Evolutionary conservation across 1,284 basidiomycete genomes (phyloP), one percentile per base, ranked within the genome.

Genomic region (Leccinum fallax): DNA sequence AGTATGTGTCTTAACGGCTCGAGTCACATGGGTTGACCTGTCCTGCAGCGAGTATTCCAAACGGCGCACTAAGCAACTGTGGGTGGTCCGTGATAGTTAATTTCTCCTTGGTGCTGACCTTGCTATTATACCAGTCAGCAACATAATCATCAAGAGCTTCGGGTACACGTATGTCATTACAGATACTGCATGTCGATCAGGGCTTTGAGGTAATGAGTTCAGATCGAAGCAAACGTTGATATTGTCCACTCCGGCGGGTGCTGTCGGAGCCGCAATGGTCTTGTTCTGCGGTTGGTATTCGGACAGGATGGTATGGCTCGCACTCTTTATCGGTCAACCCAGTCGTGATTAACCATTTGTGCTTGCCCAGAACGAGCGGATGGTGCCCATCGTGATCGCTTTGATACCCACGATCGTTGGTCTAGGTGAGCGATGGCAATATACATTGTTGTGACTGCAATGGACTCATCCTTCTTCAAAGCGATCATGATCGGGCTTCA

Each of bases 51-150:
- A 86, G 83, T 65, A 83, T 89, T 34, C 87, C 88, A 0, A 88
- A 86, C 66, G 87, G 87, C n/a, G 86, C 72, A 1, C 68, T 88
- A 26, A 87, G 81, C 66, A 87, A 88, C 65, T 87, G 86, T 87
- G 60, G 84, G 75, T 36, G 15, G 10, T 51, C 3, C 10, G 15
- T 28, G 32, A 46, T 10, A 38, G 24, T 55, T 55, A 30, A 59
- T 30, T 32, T 57, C 40, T 13, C 55, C 10, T n/a, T 21, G 16
- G 30, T 53, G 1, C 24, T 59, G 36, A 69, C n/a, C 30, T 4
- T 54, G 30, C 46, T 54, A 4, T 38, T 46, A 34, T 13, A 26
- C 19, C 58, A 87, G 86, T 85, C 71, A 83, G 84, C 67, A 86
- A 86, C 66, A 74, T 86, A 21, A 83, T 86, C 62, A 83, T 87